These are phyloP conservation scores for Leonotis leonurus DNA, from an alignment of 257 asterid species.

Conservation along the genomic window DNA sequence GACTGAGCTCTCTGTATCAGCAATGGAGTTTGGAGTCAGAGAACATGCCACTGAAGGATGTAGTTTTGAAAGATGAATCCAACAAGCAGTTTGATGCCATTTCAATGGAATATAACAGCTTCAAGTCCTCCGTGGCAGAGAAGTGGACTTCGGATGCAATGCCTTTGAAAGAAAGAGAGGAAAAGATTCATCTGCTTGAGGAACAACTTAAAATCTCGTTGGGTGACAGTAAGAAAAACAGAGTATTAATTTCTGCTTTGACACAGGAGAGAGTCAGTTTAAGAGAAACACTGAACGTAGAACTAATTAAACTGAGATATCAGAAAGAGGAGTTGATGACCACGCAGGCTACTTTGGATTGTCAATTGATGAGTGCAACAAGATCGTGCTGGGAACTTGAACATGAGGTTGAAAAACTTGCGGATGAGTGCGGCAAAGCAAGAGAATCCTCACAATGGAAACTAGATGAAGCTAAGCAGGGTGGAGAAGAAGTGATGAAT, in stretches of 20 bases:
- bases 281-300: slow-evolving; percentile 32
- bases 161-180: slow-evolving; percentile 44
- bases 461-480: slow-evolving; percentile 36
- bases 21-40: slow-evolving; percentile 44
- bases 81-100: slow-evolving; percentile 31
- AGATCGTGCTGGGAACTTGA: slow-evolving; percentile 46
- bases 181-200: slow-evolving; percentile 36
- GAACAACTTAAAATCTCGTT: slow-evolving; percentile 39
- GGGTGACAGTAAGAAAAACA: slow-evolving; percentile 31
- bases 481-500: slow-evolving; percentile 35
- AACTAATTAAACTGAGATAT: slow-evolving; percentile 30
- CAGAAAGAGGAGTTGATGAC: slow-evolving; percentile 40
- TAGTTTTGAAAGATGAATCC: slow-evolving; percentile 33
- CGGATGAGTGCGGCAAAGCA: slow-evolving; percentile 40
- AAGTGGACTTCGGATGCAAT: slow-evolving; percentile 48
- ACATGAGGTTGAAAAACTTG: slow-evolving; percentile 36
- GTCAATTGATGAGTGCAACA: slow-evolving; percentile 44
- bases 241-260: slow-evolving; percentile 35
- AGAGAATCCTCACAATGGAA: slow-evolving; percentile 35
- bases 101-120: slow-evolving; percentile 34
- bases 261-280: slow-evolving; percentile 41
- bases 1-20: slow-evolving; percentile 26
- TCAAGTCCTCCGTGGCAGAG: slow-evolving; percentile 35
- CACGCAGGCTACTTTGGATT: slow-evolving; percentile 32
- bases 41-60: slow-evolving; percentile 35